phyloP scores from a whole-genome alignment of 306 rosid species.

The Vigna trinervia region DNA sequence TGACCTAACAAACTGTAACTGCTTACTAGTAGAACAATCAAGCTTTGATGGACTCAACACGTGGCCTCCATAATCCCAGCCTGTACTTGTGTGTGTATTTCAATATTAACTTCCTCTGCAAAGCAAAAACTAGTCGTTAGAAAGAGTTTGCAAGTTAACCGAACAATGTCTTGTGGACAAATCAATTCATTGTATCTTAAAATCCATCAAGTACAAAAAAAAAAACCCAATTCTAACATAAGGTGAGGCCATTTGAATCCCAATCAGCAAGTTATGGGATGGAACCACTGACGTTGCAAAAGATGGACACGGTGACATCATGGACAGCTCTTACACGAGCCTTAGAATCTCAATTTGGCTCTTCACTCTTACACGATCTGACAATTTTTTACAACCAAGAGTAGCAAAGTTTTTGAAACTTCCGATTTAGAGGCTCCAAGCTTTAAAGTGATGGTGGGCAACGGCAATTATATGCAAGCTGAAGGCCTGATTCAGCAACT shows the following conservation, averaged over 20 bases:
- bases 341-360: too few relatives aligned
- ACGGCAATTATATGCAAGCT: too few relatives aligned
- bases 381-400: too few relatives aligned
- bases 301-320: too few relatives aligned
- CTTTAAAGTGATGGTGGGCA: too few relatives aligned
- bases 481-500: too few relatives aligned
- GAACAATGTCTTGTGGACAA: conserved; percentile 15
- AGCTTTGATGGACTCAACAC: conserved; percentile 55
- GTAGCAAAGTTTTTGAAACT: too few relatives aligned
- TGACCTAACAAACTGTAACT: conserved; percentile 24
- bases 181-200: neutral
- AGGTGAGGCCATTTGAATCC: neutral
- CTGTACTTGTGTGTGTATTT: conserved; percentile 79
- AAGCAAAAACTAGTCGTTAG: conserved; percentile 47
- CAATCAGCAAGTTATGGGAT: neutral
- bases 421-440: too few relatives aligned
- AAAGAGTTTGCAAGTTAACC: conserved; percentile 1
- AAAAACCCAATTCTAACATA: conserved; percentile 4
- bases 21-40: conserved; percentile 46
- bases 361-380: too few relatives aligned
- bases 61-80: conserved; percentile 92
- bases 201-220: conserved; percentile 21
- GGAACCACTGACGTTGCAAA: too few relatives aligned
- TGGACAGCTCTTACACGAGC: too few relatives aligned
- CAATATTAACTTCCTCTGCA: conserved; percentile 89